Evolutionary conservation across 768 basidiomycete species (phyloP), one percentile per base, ranked within the genome.

Genomic region (Pulveroboletus sp.): DNA sequence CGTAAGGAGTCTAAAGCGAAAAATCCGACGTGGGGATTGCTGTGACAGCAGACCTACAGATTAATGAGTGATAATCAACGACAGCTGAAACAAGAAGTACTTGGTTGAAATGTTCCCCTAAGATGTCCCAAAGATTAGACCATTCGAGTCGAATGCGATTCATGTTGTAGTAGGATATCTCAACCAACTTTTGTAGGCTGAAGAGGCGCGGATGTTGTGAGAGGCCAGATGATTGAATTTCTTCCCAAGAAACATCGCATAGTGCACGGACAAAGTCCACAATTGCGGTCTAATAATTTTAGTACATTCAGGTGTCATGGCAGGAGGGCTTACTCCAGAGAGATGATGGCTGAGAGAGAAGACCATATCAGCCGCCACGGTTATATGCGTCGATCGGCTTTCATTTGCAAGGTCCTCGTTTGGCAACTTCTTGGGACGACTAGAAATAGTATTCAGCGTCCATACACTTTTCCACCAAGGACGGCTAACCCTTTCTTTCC

Each of bases 131-230:
- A 53, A 99, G 76, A 68, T 91, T 89, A 0, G 91, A 92, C 96
- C 96, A 99, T 67, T 99, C 96, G 42, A 99, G 72, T 69, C 96
- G 90, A 63, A 99, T 98, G 42, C 96, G 86, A 55, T 76, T 86
- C 96, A 99, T 99, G 70, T 99, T 99, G 72, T 99, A 99, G 69
- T 99, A 99, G 8, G 94, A 96, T 48, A 99, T 98, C 65, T 99
- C 96, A 36, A 98, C 95, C 32, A 99, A 76, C 71, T 98, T 99
- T 69, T 97, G 94, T 49, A 99, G 71, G 68, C 94, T 95, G 77
- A 98, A 99, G 49, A 97, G 74, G 24, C 96, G 83, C 1, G 96
- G 95, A 65, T 93, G 88, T 54, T 94, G 86, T 3, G 95, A 95
- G 27, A 93, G 71, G 15, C 93, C 93, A 0, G 96, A 98, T 1